Evolutionary conservation across 208 protist species (phyloP).

Genomic region (Crithidia brevicula): DNA sequence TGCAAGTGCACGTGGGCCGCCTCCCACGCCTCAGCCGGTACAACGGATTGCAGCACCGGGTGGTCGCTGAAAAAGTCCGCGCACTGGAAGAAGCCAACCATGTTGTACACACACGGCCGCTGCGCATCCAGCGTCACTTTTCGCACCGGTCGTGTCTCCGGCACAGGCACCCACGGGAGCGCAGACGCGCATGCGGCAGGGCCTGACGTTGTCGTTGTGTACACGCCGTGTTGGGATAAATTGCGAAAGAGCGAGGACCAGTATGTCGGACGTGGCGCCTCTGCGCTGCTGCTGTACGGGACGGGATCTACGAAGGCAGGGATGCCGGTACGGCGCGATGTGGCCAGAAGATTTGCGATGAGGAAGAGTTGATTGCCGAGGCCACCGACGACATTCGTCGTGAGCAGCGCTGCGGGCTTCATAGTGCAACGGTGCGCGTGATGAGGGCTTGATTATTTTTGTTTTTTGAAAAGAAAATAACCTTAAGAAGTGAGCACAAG

Average conservation of each 20-base stretch:
- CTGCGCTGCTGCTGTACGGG: conserved; percentile 72
- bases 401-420: conserved; percentile 35
- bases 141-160: conserved; percentile 59
- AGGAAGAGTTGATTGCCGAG: conserved; percentile 91
- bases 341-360: conserved; percentile 79
- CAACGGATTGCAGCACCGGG: conserved; percentile 36
- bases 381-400: conserved; percentile 84
- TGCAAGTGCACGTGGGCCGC: conserved; percentile 38
- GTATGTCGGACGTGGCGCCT: conserved; percentile 74
- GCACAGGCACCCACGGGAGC: conserved; percentile 43
- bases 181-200: not conserved
- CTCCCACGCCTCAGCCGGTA: conserved; percentile 38
- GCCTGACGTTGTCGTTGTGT: not conserved
- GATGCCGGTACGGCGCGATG: conserved; percentile 47
- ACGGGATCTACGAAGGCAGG: conserved; percentile 45
- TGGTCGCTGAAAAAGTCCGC: conserved; percentile 67
- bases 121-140: conserved; percentile 26
- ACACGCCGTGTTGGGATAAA: conserved; percentile 44
- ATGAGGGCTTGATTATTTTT: too few species aligned
- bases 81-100: conserved; percentile 90
- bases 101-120: conserved; percentile 49
- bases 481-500: too few species aligned
- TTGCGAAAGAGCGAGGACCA: conserved; percentile 73
- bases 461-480: too few species aligned
- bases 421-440: not conserved